Base-by-base conservation (phyloP, 2,329 filamentous ascomycete species). In the Fusarium guadeloupense region DNA sequence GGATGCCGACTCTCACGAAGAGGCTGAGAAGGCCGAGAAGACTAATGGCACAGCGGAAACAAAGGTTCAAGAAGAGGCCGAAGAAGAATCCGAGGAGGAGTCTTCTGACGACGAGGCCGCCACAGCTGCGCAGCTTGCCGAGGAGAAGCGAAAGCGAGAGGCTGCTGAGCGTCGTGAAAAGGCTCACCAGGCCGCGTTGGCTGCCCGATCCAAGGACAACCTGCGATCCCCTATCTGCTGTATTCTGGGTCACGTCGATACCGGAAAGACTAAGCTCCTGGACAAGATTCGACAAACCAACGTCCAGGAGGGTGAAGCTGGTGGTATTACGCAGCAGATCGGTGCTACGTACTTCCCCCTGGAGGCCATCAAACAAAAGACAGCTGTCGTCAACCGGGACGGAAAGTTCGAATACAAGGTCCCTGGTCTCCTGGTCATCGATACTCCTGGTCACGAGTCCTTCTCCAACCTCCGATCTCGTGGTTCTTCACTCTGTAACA, bases 221-320 rank as follows among this genome's bases (percentile, higher is more conserved):
- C 86, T 99, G 52, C 92, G 95, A 54, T 98, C 95, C 34, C 95
- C 95, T 47, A 99, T 99, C 78, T 98, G 95, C 84, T 98, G 94
- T 89, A 99, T 99, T 85, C 87, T 99, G 64, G 95, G 95, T 72
- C 95, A 99, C 86, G 95, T 99, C 86, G 95, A 99, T 88, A 99
- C 96, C 39, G 95, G 95, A 76, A 99, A 99, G 83, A 99, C 95
- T n/a, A 99, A 98, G 81, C 83, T 99, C 62, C 85, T 99, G 54
- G 95, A 99, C 83, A 99, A 99, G 82, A 92, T 99, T 73, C 91
- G 95, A 72, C 93, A 97, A 78, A 98, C 95, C 54, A 98, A 99
- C 74, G 95, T 99, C 30, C 96, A 99, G 75, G 95, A 98, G 79
- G 95, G 95, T 72, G 95, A 99, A 85, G 96, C 95, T 34, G 96